Evolutionary conservation across 129 eudicot species (phyloP).

Genomic region (Artemisia argyi): DNA sequence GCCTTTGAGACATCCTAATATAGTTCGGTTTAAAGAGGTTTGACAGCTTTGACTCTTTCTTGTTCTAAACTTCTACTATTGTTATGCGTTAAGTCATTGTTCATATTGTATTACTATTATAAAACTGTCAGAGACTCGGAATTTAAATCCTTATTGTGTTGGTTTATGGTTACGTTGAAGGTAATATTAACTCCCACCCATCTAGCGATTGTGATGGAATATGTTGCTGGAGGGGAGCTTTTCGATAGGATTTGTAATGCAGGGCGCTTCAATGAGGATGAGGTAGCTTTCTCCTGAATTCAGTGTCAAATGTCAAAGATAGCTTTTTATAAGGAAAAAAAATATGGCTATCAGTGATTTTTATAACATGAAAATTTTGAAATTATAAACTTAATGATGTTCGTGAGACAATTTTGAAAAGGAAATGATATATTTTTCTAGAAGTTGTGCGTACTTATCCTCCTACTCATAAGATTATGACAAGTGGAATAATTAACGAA

Average conservation of each 20-base stretch:
- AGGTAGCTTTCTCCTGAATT: constrained; percentile 34
- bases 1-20: constrained; percentile 64
- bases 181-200: constrained; percentile 67
- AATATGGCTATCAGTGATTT: too few relatives aligned
- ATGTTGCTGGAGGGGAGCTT: constrained; percentile 74
- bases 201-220: constrained; percentile 66
- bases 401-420: too few relatives aligned
- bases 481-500: too few relatives aligned
- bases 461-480: too few relatives aligned
- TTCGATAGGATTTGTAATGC: constrained; percentile 57
- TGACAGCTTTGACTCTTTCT: not conserved
- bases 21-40: constrained; percentile 65
- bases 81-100: not conserved
- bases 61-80: not conserved
- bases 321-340: not conserved
- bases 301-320: not conserved
- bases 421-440: too few relatives aligned
- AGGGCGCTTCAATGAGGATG: constrained; percentile 63
- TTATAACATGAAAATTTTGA: too few relatives aligned
- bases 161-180: constrained; percentile 27
- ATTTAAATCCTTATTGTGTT: constrained; percentile 4
- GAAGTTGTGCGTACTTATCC: too few relatives aligned
- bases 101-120: too few relatives aligned
- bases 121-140: not conserved
- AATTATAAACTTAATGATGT: too few relatives aligned